Evolutionary conservation across 331 rosid genomes (phyloP), one percentile per base, ranked within the genome.

Genomic region (Pyracantha coccinea): DNA sequence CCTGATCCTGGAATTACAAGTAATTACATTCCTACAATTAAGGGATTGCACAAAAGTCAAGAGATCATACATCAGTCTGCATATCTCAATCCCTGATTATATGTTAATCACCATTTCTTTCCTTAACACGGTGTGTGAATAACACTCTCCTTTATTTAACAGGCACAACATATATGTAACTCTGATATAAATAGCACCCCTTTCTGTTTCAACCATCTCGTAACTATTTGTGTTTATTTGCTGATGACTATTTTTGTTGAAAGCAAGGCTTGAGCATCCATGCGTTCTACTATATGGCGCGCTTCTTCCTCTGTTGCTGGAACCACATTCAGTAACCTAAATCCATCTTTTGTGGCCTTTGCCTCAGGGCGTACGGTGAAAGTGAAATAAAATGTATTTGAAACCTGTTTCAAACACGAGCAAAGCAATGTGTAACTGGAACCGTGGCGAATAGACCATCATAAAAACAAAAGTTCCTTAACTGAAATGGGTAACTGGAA

Each of bases 221-320:
- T 0, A 35, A 2, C 12, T 35, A 35, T 35, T 35, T 9, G 14
- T 6, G 52, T 58, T 57, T 63, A 68, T 21, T 55, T 66, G 33
- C 23, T 47, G 19, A n/a, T 14, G 44, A n/a, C 52, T 78, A 68
- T 23, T 5, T 47, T 15, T 15, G 64, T 71, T 54, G 67, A 69
- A 28, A 75, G 84, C 85, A 86, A 75, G 80, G 82, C 82, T 68
- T 89, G 93, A 66, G 95, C 92, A 80, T 90, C 96, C 85, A 88
- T 84, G 64, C 95, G 92, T 70, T 87, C 95, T 54, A 92, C 78
- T 64, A 92, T 77, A 2, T 83, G 89, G 21, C 78, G 88, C 0
- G 98, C 98, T 86, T 90, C 98, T 79, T 92, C 98, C 80, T 87
- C 98, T 1, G 98, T 87, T 31, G 93, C 85, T 0, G 98, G 98